Base-by-base conservation (phyloP, 306 rosid genomes). In the Styphnolobium japonicum region DNA sequence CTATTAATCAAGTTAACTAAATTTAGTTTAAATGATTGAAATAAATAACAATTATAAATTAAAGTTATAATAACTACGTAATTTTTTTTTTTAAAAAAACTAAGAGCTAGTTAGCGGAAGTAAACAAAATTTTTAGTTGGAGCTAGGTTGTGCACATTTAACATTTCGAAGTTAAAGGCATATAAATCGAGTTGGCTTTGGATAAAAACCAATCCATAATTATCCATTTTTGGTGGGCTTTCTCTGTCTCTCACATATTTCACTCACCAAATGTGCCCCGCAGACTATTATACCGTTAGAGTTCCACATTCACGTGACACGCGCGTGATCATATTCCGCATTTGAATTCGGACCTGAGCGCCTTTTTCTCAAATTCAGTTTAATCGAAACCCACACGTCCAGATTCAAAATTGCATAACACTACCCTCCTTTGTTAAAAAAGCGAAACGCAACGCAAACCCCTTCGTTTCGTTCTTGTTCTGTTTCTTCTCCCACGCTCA, bases 291-390 rank as follows among this genome's bases (percentile, higher is more conserved):
- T 46, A 77, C 89, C 88, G 86, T 87, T 87, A 53, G 77, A 6
- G 19, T 60, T 55, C 5, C 56, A 21, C 0, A 2, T 39, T 7
- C 51, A 79, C 88, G 85, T 61, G 92, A 73, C 8, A 3, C 34
- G 71, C 88, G 72, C 90, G 91, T 86, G 93, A 80, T 45, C 48
- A 6, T 9, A 39, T 75, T 40, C 85, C 76, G 71, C 77, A 79
- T 90, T 89, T 86, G 95, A 92, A 89, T 82, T 80, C 85, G 80
- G 81, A 82, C 86, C 62, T 16, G 11, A 84, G 86, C 91, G 90
- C 90, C 84, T 73, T 80, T 80, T 80, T 84, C 88, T 88, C 83
- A 66, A 84, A 73, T 85, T 70, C 82, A 76, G 64, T 80, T 85
- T 31, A 80, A 85, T 77, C 12, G 67, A 66, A 60, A 9, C 83